These are phyloP conservation scores for Osmanthus fragrans DNA, from an alignment of 257 asterid species.

Conservation along the genomic window DNA sequence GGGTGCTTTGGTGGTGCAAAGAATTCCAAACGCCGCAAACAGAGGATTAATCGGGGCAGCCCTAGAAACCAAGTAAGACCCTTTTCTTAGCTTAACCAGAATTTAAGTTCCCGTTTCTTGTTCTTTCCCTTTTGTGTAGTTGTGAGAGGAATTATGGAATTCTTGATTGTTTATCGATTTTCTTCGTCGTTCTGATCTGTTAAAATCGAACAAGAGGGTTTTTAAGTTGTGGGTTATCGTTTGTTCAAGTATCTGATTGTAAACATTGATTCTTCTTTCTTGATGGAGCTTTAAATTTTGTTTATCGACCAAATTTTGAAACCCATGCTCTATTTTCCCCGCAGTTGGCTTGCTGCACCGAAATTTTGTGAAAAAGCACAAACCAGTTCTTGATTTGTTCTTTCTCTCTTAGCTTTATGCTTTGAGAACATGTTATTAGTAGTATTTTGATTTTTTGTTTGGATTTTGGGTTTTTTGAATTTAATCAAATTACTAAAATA, in stretches of 20 bases:
- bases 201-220: neutral
- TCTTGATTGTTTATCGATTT: neutral
- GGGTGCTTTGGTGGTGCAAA: slow-evolving; percentile 82
- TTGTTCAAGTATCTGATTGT: slow-evolving; percentile 1
- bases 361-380: neutral
- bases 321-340: neutral
- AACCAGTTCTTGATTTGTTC: neutral
- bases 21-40: slow-evolving; percentile 56
- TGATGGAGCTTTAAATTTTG: slow-evolving; percentile 10
- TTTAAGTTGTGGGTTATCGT: slow-evolving; percentile 7
- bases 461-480: slow-evolving; percentile 5
- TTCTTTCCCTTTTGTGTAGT: neutral
- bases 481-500: slow-evolving; percentile 19
- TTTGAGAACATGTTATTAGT: neutral
- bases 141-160: slow-evolving; percentile 8
- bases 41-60: slow-evolving; percentile 47
- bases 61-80: slow-evolving; percentile 59
- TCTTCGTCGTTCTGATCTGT: neutral
- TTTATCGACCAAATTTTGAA: neutral
- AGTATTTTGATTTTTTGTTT: neutral
- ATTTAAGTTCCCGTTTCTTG: slow-evolving; percentile 1
- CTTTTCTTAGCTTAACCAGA: slow-evolving; percentile 18
- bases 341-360: neutral
- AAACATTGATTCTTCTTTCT: neutral
- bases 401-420: neutral